Base-by-base conservation (phyloP, 1,139 yeast species). In the Saccharomyces hybrid region DNA sequence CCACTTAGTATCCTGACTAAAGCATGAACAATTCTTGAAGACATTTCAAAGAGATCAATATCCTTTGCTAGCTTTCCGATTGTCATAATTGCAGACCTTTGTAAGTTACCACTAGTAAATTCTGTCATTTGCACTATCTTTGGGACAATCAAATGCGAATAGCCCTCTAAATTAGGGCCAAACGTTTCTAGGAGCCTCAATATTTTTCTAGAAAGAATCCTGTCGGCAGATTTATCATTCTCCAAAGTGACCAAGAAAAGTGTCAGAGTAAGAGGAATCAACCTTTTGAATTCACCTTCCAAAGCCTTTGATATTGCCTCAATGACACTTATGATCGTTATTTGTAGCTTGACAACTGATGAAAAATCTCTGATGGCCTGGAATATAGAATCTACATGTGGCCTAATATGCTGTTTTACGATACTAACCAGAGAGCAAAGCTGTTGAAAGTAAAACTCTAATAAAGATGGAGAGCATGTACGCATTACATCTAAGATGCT, bases 371-470 rank as follows among this genome's bases (percentile, higher is more conserved):
- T 82, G 50, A 90, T 82, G 1, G 87, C 83, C 4, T 75, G 82
- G 64, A 90, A 88, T 16, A 95, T 84, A 47, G 85, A 88, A 2
- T 81, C 79, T 51, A 93, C 77, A 64, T 83, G 88, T 1, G 96
- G 91, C 47, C 97, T 77, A 26, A 93, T 88, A 67, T 93, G 97
- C 65, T 89, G 95, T 61, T 88, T 89, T 19, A 91, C 97, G 59
- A 90, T 88, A 47, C 81, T 74, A 7, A 91, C 85, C 59, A 95
- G 75, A 2, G 86, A 84, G 12, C 95, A 85, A 55, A 95, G 73
- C 64, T 93, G 97, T 64, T 90, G 91, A 71, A 95, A 90, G 66
- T 91, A 88, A 58, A 91, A 87, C 64, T 89, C 96, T 26, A 89
- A 76, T 83, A 89, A 82, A 0, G 88, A 81, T 2, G 85, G 83